Evolutionary conservation across 768 basidiomycete species (phyloP).

Genomic region (Tricholomella constricta): DNA sequence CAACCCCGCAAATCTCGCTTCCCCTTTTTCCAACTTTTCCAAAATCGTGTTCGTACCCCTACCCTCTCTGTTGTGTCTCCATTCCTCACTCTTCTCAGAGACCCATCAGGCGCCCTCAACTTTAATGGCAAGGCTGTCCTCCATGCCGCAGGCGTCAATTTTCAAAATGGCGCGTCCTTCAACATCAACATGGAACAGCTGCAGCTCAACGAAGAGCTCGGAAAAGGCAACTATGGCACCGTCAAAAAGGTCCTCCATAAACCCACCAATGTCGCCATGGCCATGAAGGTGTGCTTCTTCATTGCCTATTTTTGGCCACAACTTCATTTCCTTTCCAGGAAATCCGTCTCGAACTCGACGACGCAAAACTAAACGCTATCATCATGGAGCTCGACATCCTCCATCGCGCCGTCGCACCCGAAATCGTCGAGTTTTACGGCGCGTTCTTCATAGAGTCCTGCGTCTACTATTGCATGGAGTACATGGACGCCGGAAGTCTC

Average conservation of each 20-base stretch:
- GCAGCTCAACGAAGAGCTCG: constrained; percentile 88
- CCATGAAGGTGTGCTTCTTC: constrained; percentile 82
- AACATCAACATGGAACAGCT: constrained; percentile 95
- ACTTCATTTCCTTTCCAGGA: constrained; percentile 55
- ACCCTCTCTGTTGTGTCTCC: neutral
- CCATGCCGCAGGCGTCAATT: constrained; percentile 82
- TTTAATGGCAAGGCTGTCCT: constrained; percentile 93
- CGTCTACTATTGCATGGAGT: constrained; percentile 99
- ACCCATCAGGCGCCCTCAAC: constrained; percentile 94
- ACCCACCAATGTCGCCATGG: constrained; percentile 95
- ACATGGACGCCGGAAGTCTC: constrained; percentile 97
- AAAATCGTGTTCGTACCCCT: constrained; percentile 74
- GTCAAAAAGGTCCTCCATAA: constrained; percentile 95
- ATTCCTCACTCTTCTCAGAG: constrained; percentile 47
- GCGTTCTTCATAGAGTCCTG: constrained; percentile 99
- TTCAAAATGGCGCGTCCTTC: constrained; percentile 88
- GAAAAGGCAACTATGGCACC: constrained; percentile 95
- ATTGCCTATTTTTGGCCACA: constrained; percentile 7
- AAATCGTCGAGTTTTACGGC: constrained; percentile 98
- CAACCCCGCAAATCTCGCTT: constrained; percentile 51
- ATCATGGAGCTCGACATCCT: constrained; percentile 99
- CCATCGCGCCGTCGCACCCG: constrained; percentile 86
- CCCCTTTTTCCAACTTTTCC: constrained; percentile 90
- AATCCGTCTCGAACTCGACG: constrained; percentile 94
- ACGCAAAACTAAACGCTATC: constrained; percentile 91